Conservation (phyloP, 1,139 yeast species). For the Sugiyamaella paludigena region DNA sequence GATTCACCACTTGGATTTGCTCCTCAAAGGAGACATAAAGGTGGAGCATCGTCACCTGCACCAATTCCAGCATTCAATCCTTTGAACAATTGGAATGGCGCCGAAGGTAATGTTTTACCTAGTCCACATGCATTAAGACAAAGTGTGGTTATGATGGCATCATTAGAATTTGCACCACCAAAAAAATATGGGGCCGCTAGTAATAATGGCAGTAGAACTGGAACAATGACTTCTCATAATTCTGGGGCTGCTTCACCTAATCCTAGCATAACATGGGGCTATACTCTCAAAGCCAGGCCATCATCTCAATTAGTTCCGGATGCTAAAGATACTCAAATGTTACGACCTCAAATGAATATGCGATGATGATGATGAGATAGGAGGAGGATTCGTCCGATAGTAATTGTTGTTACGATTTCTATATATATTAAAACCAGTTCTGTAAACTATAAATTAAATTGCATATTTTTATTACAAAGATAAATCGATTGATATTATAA, state of each 20-base stretch:
- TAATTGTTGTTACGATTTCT: too few species aligned
- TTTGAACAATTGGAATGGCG: constrained; percentile 17
- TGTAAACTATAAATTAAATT: background rate
- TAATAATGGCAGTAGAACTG: constrained; percentile 19
- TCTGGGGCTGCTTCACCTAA: constrained; percentile 2
- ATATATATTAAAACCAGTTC: too few species aligned
- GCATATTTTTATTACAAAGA: background rate
- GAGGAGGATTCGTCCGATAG: too few species aligned
- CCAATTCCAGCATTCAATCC: constrained; percentile 26
- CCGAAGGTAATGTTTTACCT: constrained; percentile 27
- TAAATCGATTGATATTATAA: background rate
- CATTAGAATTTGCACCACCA: constrained; percentile 36
- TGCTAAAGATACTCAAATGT: constrained; percentile 25
- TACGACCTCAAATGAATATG: constrained; percentile 34
- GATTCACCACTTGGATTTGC: constrained; percentile 34
- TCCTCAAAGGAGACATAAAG: constrained; percentile 29
- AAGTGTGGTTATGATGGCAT: constrained; percentile 31
- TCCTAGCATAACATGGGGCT: constrained; percentile 1
- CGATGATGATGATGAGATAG: constrained; percentile 20
- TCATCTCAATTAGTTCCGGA: constrained; percentile 29
- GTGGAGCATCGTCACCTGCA: constrained; percentile 18
- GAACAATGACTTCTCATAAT: constrained; percentile 13
- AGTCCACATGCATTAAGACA: constrained; percentile 35
- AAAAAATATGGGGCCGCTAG: constrained; percentile 27
- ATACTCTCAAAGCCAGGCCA: constrained; percentile 14